Conservation (phyloP, 495 filamentous ascomycete species). For the Penicillium bovifimosum region DNA sequence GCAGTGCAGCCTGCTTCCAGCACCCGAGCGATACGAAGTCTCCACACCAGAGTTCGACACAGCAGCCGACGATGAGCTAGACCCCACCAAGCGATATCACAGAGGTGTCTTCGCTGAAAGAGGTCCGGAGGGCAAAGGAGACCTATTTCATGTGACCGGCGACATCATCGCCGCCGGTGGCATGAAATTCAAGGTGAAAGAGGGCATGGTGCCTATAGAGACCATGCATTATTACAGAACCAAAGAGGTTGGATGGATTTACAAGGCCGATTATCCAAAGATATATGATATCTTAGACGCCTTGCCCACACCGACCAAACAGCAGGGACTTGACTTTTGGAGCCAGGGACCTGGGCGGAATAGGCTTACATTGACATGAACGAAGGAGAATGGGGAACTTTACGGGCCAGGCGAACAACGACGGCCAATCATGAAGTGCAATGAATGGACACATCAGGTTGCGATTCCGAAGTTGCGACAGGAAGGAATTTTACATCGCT, state of each 20-base stretch:
- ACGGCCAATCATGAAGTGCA: neutral
- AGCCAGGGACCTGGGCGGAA: too few relatives aligned
- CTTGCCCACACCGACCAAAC: neutral
- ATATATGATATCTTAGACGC: neutral
- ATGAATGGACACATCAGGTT: neutral
- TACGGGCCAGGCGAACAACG: neutral
- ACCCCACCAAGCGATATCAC: neutral
- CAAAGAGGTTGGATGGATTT: neutral
- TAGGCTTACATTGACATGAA: neutral
- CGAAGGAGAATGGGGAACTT: neutral
- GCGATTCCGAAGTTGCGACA: neutral
- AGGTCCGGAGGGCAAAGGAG: neutral
- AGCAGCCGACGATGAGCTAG: neutral
- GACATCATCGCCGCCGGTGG: too few relatives aligned
- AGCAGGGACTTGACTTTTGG: conserved; percentile 1
- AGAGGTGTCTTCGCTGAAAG: neutral
- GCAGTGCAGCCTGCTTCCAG: neutral
- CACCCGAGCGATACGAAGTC: neutral
- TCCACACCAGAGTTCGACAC: neutral
- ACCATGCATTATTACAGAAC: too few relatives aligned
- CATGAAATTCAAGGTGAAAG: neutral
- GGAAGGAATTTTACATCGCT: neutral
- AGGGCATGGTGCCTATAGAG: neutral
- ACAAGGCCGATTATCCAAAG: neutral
- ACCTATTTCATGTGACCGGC: neutral